Conservation (phyloP, 176 grass and related monocot genomes). For the Cymbopogon citratus region DNA sequence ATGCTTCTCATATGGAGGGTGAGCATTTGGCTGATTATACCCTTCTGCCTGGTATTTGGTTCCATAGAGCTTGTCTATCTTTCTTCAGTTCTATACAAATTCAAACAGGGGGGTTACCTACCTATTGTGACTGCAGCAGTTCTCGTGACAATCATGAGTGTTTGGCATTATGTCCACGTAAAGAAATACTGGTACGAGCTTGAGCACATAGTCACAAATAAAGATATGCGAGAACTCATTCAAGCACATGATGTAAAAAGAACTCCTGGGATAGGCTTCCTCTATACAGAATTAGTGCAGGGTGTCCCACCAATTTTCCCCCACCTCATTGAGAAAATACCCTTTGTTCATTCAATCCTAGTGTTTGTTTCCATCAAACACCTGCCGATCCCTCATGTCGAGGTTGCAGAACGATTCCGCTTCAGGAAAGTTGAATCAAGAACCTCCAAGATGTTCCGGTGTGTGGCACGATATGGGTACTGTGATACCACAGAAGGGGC, state of each 20-base stretch:
- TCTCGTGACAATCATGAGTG: slow-evolving; percentile 36
- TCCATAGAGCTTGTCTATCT: slow-evolving; percentile 40
- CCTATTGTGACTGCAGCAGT: slow-evolving; percentile 21
- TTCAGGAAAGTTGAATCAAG: slow-evolving; percentile 30
- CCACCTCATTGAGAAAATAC: slow-evolving; percentile 44
- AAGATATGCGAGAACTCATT: slow-evolving; percentile 8
- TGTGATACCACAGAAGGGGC: slow-evolving; percentile 26
- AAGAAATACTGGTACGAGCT: slow-evolving; percentile 52
- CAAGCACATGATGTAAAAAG: not conserved
- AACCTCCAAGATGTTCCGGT: slow-evolving; percentile 34
- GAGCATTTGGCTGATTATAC: slow-evolving; percentile 32
- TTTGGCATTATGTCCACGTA: slow-evolving; percentile 52
- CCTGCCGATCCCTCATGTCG: slow-evolving; percentile 39
- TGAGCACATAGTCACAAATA: slow-evolving; percentile 25
- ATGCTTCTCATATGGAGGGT: slow-evolving; percentile 43
- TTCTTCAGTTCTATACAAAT: slow-evolving; percentile 52
- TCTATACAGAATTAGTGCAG: slow-evolving; percentile 58
- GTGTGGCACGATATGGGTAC: slow-evolving; percentile 52
- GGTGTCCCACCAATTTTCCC: slow-evolving; percentile 50
- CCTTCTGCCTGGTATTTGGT: slow-evolving; percentile 35
- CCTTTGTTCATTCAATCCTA: slow-evolving; percentile 39
- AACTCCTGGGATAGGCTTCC: slow-evolving; percentile 36
- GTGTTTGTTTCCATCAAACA: slow-evolving; percentile 53
- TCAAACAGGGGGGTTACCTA: slow-evolving; percentile 42
- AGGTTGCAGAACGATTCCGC: slow-evolving; percentile 31